phyloP scores from a whole-genome alignment of 1,139 yeast genomes.

The Taphrina deformans region DNA sequence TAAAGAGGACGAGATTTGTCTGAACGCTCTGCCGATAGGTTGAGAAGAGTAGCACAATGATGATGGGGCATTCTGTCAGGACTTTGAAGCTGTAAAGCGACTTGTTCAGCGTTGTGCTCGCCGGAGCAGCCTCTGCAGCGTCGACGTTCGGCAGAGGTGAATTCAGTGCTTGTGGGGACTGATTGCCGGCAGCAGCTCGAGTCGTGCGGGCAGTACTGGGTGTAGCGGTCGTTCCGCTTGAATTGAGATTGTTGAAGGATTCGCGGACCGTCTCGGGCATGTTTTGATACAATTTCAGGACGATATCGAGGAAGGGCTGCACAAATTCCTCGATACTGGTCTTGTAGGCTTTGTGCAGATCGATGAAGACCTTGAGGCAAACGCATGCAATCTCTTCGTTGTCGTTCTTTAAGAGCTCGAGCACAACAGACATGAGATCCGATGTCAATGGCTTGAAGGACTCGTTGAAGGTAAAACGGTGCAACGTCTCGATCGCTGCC shows the following conservation, averaged over 20 bases:
- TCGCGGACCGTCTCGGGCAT: conserved; percentile 73
- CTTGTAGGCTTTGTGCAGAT: conserved; percentile 83
- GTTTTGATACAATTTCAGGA: conserved; percentile 74
- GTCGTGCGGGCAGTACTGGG: neutral
- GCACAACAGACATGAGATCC: conserved; percentile 5
- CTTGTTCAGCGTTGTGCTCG: conserved; percentile 48
- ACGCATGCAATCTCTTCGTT: conserved; percentile 95
- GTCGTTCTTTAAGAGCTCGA: conserved; percentile 48
- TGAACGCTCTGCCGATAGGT: conserved; percentile 77
- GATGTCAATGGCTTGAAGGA: conserved; percentile 18
- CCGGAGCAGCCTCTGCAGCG: conserved; percentile 46
- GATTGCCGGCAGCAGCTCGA: conserved; percentile 3
- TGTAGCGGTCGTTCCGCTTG: neutral
- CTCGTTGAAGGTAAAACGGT: conserved; percentile 24
- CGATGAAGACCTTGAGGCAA: conserved; percentile 86
- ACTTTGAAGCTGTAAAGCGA: conserved; percentile 85
- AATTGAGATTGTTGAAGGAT: conserved; percentile 51
- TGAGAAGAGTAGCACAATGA: conserved; percentile 87
- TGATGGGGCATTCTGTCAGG: conserved; percentile 93
- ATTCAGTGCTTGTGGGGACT: conserved; percentile 42
- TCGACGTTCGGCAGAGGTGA: conserved; percentile 49
- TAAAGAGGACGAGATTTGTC: conserved; percentile 68
- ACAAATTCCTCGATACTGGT: conserved; percentile 67
- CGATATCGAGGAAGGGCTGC: conserved; percentile 73
- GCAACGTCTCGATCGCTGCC: conserved; percentile 18